Evolutionary conservation across 257 asterid genomes (phyloP).

Genomic region (Fraxinus quadrangulata): DNA sequence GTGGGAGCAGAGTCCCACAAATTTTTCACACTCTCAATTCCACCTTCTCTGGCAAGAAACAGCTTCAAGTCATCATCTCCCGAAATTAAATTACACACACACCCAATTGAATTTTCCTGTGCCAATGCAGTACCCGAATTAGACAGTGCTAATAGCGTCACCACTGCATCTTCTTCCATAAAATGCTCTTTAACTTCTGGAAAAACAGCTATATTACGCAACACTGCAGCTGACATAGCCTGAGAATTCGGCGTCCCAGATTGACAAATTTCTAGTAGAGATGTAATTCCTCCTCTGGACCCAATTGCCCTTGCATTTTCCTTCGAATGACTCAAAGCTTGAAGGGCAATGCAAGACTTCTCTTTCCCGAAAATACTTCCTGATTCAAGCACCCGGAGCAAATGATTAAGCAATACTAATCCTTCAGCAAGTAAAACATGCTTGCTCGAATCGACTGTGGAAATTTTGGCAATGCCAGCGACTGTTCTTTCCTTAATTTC

Average conservation of each 20-base stretch:
- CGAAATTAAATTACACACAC: slow-evolving; percentile 63
- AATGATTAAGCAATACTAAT: slow-evolving; percentile 54
- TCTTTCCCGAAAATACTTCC: slow-evolving; percentile 86
- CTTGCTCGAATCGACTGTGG: slow-evolving; percentile 66
- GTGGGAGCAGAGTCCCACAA: slow-evolving; percentile 67
- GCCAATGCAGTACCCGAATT: slow-evolving; percentile 74
- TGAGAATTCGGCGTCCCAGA: slow-evolving; percentile 85
- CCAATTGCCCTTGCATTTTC: slow-evolving; percentile 90
- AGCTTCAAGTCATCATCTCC: slow-evolving; percentile 58
- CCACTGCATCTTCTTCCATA: slow-evolving; percentile 62
- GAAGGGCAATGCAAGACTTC: slow-evolving; percentile 68
- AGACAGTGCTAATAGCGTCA: slow-evolving; percentile 47
- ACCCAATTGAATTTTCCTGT: slow-evolving; percentile 75
- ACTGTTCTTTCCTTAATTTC: slow-evolving; percentile 83
- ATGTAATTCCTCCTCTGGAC: slow-evolving; percentile 87
- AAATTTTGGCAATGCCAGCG: slow-evolving; percentile 63
- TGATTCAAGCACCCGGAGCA: slow-evolving; percentile 79
- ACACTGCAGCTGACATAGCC: slow-evolving; percentile 75
- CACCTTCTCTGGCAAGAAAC: slow-evolving; percentile 68
- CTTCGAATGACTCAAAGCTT: slow-evolving; percentile 62
- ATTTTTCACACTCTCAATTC: slow-evolving; percentile 57
- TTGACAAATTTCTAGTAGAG: slow-evolving; percentile 71
- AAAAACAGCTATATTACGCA: slow-evolving; percentile 58
- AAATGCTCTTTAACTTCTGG: slow-evolving; percentile 62
- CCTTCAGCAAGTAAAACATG: slow-evolving; percentile 70